Base-by-base conservation (phyloP, 192 early-diverging fungal genomes). In the Tieghemiomyces parasiticus region DNA sequence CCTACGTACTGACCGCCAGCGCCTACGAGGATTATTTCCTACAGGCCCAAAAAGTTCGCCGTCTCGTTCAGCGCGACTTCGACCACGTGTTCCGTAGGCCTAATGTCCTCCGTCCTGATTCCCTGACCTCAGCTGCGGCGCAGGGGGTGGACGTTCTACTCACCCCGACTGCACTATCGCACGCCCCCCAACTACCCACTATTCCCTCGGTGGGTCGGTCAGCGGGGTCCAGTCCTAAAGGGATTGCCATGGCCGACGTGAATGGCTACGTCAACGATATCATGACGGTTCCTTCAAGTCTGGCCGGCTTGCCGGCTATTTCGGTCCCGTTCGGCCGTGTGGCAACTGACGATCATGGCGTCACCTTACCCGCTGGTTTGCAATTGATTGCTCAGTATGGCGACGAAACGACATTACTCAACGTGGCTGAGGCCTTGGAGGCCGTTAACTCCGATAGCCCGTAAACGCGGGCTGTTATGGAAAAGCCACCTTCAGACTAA, bases 351-450 rank as follows among this genome's bases (percentile, higher is more conserved):
- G 30, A 19, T 38, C 28, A 54, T 4, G 28, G 22, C 13, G 55
- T 13, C 1, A 2, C 16, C 22, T 70, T 83, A 61, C 88, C 89
- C 10, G 68, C 91, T 61, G 91, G 90, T 0, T 64, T 97, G 44
- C 93, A 97, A 65, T 66, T 97, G n/a, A 64, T 85, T 34, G 81
- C 81, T 2, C 91, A 92, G 66, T 93, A 84, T 67, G 92, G 91
- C 13, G 78, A 87, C 62, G 93, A 94, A 61, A 60, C 67, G 3
- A 63, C 63, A 34, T 62, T 88, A 19, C 69, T 91, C 3, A 58
- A 68, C 19, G 66, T 84, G 12, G 81, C 68, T 1, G 54, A 44
- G 45, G 60, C 65, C 8, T n/a, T 78, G 25, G 70, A 75, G 33
- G 55, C 58, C 20, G 0, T 16, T 42, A n/a, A n/a, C n/a, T n/a